Base-by-base conservation (phyloP, 305 asterid genomes). In the Fraxinus nigra region DNA sequence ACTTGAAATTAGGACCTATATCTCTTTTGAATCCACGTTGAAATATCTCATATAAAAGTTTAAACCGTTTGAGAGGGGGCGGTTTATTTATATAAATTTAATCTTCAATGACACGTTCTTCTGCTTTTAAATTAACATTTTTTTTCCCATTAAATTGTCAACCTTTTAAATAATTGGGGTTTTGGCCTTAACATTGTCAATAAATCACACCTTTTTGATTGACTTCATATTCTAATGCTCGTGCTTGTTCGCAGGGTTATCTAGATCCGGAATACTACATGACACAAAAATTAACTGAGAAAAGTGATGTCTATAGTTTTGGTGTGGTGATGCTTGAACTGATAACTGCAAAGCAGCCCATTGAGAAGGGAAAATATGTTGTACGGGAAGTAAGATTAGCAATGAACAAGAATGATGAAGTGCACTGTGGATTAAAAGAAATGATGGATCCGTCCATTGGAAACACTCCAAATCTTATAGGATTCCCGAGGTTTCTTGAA, bases 261-360 rank as follows among this genome's bases (percentile, higher is more conserved):
- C 88, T 94, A 14, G 99, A 95, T 84, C 99, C 98, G 0, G 98
- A 94, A 46, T 93, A 94, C 90, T 94, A 94, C 83, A 90, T 93
- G 97, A 93, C 95, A 9, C 97, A 95, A 80, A 93, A 95, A 78
- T 61, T 93, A 75, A 95, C 99, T 0, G 99, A 95, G 43, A 95
- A 92, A 81, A 94, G 99, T 78, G 97, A 95, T 30, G 97, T 95
- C 0, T 95, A 94, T 87, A 95, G 99, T 86, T 95, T 94, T 61
- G 99, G 99, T 0, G 98, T 95, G 82, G 95, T 95, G 81, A 93
- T 95, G 98, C 97, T 95, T 7, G 99, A 95, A 81, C 91, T 95
- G 75, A 89, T 95, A 65, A 89, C 98, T 0, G 91, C 97, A 1
- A 95, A 85, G 85, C 93, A 87, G 85, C 99, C 98, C 1, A 95